A percentile compares a stretch with the other conserved stretches of the same genome.
These are phyloP conservation scores for Rhizophagus prolifer DNA, from an alignment of 192 early-diverging fungal species.

Conservation along the genomic window DNA sequence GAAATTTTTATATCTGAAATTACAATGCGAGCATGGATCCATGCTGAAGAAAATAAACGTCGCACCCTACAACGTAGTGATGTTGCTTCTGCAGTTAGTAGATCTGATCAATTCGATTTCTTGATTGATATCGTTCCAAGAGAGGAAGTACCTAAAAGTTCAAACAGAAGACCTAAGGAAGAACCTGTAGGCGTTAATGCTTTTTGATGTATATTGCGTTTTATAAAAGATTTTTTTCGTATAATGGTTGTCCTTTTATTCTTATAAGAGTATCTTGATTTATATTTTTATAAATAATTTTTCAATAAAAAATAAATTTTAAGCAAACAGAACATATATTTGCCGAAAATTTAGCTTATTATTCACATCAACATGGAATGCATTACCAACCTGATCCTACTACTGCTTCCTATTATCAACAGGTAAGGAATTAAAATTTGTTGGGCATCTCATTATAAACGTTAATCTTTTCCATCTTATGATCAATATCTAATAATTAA, in stretches of 20 bases:
- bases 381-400: constrained; percentile 6
- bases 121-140: constrained; percentile 98
- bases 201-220: constrained; percentile 7
- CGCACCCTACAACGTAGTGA: constrained; percentile 92
- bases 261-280: neutral
- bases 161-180: constrained; percentile 26
- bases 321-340: constrained; percentile 21
- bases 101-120: constrained; percentile 95
- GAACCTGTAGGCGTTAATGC: constrained; percentile 23
- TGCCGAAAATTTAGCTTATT: constrained; percentile 22
- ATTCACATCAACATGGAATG: constrained; percentile 4
- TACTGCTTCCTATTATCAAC: constrained; percentile 20
- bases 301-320: neutral
- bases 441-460: constrained; percentile 1
- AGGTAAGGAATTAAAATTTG: constrained; percentile 1
- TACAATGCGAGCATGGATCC: constrained; percentile 78
- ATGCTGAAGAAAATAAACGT: constrained; percentile 96
- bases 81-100: constrained; percentile 83
- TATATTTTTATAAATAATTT: neutral
- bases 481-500: neutral
- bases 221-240: constrained; percentile 9
- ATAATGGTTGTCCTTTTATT: neutral
- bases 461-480: neutral
- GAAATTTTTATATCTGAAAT: constrained; percentile 96
- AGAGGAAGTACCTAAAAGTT: constrained; percentile 59